Conservation (phyloP, 2,329 filamentous ascomycete species). For the Phialophora chinensis region DNA sequence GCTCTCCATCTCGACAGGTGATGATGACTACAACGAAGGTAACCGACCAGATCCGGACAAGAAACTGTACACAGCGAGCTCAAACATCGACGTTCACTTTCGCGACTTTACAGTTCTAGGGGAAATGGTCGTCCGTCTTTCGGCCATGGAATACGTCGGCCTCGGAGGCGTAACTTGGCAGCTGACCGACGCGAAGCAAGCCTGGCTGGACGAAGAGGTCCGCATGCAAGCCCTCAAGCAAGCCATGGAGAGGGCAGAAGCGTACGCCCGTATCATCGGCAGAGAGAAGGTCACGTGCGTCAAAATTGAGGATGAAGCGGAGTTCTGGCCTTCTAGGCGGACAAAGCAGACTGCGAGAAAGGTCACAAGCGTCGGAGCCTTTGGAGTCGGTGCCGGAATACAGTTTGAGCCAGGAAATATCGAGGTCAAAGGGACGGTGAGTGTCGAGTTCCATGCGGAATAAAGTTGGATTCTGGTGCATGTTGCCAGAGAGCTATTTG, state of each 20-base stretch:
- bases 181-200: conserved; percentile 39
- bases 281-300: conserved; percentile 26
- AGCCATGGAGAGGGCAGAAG: conserved; percentile 40
- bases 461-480: neutral
- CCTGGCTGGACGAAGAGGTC: conserved; percentile 35
- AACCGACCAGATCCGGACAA: conserved; percentile 22
- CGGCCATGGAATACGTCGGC: conserved; percentile 37
- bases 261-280: conserved; percentile 38
- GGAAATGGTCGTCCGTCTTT: conserved; percentile 34
- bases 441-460: conserved; percentile 28
- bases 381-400: conserved; percentile 24
- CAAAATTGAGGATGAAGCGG: conserved; percentile 25
- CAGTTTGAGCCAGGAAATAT: conserved; percentile 30
- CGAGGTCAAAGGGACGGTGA: conserved; percentile 24
- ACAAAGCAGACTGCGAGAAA: conserved; percentile 22
- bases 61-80: conserved; percentile 35
- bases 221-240: conserved; percentile 39
- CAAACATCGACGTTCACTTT: conserved; percentile 39
- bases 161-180: conserved; percentile 40
- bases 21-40: conserved; percentile 28
- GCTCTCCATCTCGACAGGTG: conserved; percentile 31
- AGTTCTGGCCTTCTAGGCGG: conserved; percentile 1
- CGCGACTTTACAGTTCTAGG: conserved; percentile 39
- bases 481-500: neutral
- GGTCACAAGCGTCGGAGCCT: neutral